Base-by-base conservation (phyloP, 1,284 basidiomycete species). In the Athelia sp. region DNA sequence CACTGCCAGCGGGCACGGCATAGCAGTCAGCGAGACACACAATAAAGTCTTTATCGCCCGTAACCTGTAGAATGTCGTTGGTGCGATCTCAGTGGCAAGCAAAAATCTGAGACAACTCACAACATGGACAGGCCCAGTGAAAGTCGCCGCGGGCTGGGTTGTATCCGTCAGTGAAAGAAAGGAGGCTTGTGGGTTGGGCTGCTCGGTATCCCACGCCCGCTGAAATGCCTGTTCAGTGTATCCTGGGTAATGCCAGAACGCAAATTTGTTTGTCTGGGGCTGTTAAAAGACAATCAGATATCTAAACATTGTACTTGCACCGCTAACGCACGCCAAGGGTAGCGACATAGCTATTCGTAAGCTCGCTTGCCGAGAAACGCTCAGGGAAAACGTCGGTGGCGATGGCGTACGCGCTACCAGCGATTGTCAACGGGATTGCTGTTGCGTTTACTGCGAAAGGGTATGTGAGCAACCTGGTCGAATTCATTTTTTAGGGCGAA, bases 1-100 rank as follows among this genome's bases (percentile, higher is more conserved):
- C 17, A 32, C 46, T 47, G 31, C 21, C 32, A 21, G 21, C 11
- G n/a, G 46, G 46, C 4, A 47, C 46, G 11, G 46, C 46, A 21
- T 47, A 47, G 46, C 46, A 47, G 34, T 47, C 21, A 17, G 3
- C 11, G 18, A 38, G 23, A 18, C 46, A 47, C 18, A 47, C 36
- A 18, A 47, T 36, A n/a, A 26, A 47, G 35, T 47, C 46, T 47
- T 47, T 36, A n/a, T 4, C 46, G 3, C 46, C 46, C n/a, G 46
- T 47, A 14, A 47, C 46, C 46, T 47, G 46, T 43, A n/a, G n/a
- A n/a, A n/a, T n/a, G n/a, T n/a, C n/a, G n/a, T n/a, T n/a, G n/a
- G n/a, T n/a, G n/a, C n/a, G n/a, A n/a, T n/a, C n/a, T n/a, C n/a
- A n/a, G n/a, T n/a, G n/a, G n/a, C n/a, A n/a, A n/a, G n/a, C n/a